Evolutionary conservation across 495 filamentous ascomycete genomes (phyloP), one percentile per base, ranked within the genome.

Genomic region (Rusavskia elegans): DNA sequence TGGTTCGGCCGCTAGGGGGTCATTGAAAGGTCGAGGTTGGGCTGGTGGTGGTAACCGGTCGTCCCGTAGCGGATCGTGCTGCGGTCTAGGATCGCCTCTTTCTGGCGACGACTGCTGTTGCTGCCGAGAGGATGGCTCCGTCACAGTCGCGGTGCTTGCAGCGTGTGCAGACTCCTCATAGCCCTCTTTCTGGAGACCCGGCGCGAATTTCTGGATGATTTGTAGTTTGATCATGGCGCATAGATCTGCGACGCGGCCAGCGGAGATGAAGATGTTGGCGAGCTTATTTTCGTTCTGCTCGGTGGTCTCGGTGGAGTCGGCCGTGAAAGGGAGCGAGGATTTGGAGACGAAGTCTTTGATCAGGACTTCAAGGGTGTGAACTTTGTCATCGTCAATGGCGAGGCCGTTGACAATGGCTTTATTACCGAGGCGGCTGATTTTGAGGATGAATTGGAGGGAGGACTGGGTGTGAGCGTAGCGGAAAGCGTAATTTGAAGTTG

Each of bases 401-500:
- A 95, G 67, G 13, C 80, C 92, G 60, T 85, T 79, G 50, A 95
- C 72, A 45, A 95, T 82, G 20, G 82, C 83, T 63, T 93, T 95
- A 58, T 74, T 73, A 48, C 88, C 89, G 41, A 97, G 71, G 14
- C 90, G 80, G 66, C 80, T 84, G 56, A 90, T 66, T 62, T 87
- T 89, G 49, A 97, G 59, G 11, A 96, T 70, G 61, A 83, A 97
- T 55, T 83, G 74, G 72, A 92, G 85, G 14, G 89, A 79, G 0
- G 88, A 93, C 63, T 96, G 87, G n/a, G 77, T 67, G 60, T 95
- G 93, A 2, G 81, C 77, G 69, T 97, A 98, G 50, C 90, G 80
- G 66, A 98, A 93, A 46, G 82, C 75, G 65, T 83, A 84, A 38
- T 74, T 67, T 11, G 75, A 77, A 57, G 70, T 71, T 54, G 74